Base-by-base conservation (phyloP, 768 basidiomycete species). In the Agrocybe praecox region DNA sequence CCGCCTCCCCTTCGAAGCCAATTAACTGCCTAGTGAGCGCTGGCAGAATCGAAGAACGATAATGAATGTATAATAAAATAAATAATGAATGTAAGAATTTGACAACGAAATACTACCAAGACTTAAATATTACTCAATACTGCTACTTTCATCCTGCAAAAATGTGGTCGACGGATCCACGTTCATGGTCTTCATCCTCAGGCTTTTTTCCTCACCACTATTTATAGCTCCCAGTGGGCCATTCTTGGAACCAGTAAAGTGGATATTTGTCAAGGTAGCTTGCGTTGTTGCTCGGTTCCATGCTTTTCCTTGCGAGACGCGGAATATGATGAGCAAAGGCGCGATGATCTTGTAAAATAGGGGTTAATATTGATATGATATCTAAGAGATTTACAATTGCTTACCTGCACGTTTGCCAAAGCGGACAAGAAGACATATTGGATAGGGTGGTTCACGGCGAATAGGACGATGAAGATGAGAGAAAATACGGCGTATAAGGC, bases 261-360 rank as follows among this genome's bases (percentile, higher is more conserved):
- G 9, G 17, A 52, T 29, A 15, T 21, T 42, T 7, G 58, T 55
- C 2, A 59, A 45, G 18, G 46, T 55, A 3, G 49, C 34, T 8
- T 59, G 50, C 14, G 46, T 59, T 17, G 49, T 55, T 15, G 26
- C 21, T 10, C 36, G 36, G 15, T 24, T 46, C 58, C 58, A 59
- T 10, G 54, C 58, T 40, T 52, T 59, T 17, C 47, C 47, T 42
- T 55, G 49, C 1, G 58, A 59, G 2, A 59, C 58, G 12, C 58
- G 58, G 53, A 55, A 59, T 15, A 59, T 55, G 32, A 59, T 52
- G 26, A 59, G 58, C 14, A 59, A 34, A 18, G 58, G 44, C 6
- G 58, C 58, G 43, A 59, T 59, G 9, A 55, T 59, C 58, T 59
- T 17, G 1, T 9, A 14, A 17, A 5, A 49, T 33, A 53, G 33